These are phyloP conservation scores for Patellifolia procumbens DNA, from an alignment of 179 eudicot species.

Conservation along the genomic window DNA sequence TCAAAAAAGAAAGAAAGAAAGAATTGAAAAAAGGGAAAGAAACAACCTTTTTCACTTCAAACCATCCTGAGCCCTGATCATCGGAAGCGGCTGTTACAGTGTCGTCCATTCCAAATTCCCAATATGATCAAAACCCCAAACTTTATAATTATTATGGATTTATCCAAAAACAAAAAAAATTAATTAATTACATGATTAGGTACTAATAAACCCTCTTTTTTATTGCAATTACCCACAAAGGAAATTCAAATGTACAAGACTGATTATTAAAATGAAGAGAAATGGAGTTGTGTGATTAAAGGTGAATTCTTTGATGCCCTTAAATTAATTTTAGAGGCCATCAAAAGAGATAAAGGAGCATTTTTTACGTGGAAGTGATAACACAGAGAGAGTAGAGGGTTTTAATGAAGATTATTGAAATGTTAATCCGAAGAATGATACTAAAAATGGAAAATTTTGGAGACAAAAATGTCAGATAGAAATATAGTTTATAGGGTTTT, in stretches of 20 bases:
- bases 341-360: not conserved
- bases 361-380: not conserved
- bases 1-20: not conserved
- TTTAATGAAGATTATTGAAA: constrained; percentile 2
- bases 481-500: constrained; percentile 25
- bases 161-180: not conserved
- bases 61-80: constrained; percentile 96
- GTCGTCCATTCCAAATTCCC: constrained; percentile 61
- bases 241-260: not conserved
- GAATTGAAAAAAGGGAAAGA: not conserved
- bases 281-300: not conserved
- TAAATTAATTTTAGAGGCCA: not conserved
- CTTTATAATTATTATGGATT: constrained; percentile 18
- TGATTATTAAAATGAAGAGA: not conserved
- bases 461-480: not conserved
- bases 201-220: constrained; percentile 4
- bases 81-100: constrained; percentile 54
- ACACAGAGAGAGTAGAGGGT: not conserved
- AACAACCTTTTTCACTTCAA: constrained; percentile 92
- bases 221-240: constrained; percentile 10
- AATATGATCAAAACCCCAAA: constrained; percentile 26
- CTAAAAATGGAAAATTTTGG: not conserved
- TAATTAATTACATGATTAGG: not conserved
- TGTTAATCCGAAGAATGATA: not conserved
- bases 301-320: constrained; percentile 9